Base-by-base conservation (phyloP, 192 early-diverging fungal species). In the Phycomyces blakesleeanus region DNA sequence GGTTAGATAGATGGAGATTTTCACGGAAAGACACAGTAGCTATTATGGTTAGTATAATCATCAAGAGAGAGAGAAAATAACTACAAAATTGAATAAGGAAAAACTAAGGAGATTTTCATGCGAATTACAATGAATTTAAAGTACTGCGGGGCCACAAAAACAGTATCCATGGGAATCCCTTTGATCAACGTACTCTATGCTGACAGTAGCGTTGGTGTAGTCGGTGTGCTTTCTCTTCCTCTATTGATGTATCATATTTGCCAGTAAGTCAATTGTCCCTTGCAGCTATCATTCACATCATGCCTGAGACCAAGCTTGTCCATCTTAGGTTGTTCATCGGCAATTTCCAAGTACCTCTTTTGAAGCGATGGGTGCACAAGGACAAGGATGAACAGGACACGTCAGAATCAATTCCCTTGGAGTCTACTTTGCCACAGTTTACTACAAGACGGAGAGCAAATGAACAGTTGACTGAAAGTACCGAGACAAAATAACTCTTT, bases 71-170 rank as follows among this genome's bases (percentile, higher is more conserved):
- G 10, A 50, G 12, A 37, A 37, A n/a, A 5, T 4, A 50, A 9
- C 10, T 9, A 5, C 9, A 50, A 20, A 50, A 50, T 22, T 5
- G 37, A 58, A 27, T 27, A 22, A 55, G 22, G 11, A 55, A 55
- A 55, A 55, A 55, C 24, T 22, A 14, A 21, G 54, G 61, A 22
- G 18, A 47, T 22, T 55, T 55, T 52, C 40, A 20, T 63, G 12
- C 20, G 16, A 24, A 21, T 59, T 15, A 47, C 49, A 22, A 9
- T 34, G 16, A 16, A 12, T 39, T 12, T 14, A 50, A 38, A 81
- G 63, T 85, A 83, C 68, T 86, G 85, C 68, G 85, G 80, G 16
- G 83, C 83, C 14, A 88, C 87, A 3, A 88, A 88, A 55, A 85
- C 87, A 0, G 83, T 88, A 10, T 83, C 87, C 0, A 76, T 88